phyloP scores from a whole-genome alignment of 108 stramenopile genomes.

The Fistulifera pelliculosa region DNA sequence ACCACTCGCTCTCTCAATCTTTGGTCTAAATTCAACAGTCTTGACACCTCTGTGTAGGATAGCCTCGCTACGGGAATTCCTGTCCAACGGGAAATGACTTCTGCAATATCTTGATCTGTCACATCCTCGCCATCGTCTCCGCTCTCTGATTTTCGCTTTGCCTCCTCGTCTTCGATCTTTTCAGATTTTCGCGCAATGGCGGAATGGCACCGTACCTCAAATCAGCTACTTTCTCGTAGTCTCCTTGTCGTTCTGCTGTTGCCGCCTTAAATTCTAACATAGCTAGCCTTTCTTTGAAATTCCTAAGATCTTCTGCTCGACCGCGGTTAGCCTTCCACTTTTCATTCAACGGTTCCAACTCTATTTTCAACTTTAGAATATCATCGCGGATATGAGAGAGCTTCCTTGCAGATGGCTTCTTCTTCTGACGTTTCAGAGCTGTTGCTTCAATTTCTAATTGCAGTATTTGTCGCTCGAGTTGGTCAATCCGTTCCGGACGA shows the following conservation, averaged over 20 bases:
- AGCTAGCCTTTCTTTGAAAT: conserved; percentile 79
- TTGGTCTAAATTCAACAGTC: conserved; percentile 63
- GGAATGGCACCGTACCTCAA: conserved; percentile 90
- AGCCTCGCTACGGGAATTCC: conserved; percentile 82
- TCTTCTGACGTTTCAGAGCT: conserved; percentile 77
- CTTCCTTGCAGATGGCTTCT: conserved; percentile 70
- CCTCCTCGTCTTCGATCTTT: conserved; percentile 59
- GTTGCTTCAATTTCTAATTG: conserved; percentile 93
- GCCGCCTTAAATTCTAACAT: conserved; percentile 72
- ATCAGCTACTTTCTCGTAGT: conserved; percentile 89
- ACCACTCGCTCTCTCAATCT: conserved; percentile 63
- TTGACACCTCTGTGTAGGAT: conserved; percentile 60
- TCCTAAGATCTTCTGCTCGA: conserved; percentile 71
- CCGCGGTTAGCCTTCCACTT: conserved; percentile 79
- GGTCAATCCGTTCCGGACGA: conserved; percentile 82
- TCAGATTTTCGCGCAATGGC: conserved; percentile 64
- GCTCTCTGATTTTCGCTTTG: conserved; percentile 44
- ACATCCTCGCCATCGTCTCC: conserved; percentile 23
- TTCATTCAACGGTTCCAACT: conserved; percentile 40
- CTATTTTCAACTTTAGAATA: conserved; percentile 55
- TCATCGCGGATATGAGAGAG: conserved; percentile 48
- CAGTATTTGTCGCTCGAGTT: conserved; percentile 68
- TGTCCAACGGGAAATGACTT: conserved; percentile 75
- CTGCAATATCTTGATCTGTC: conserved; percentile 71
- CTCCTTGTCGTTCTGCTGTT: conserved; percentile 78